Base-by-base conservation (phyloP, 2,329 filamentous ascomycete genomes). In the Zalaria sp. region DNA sequence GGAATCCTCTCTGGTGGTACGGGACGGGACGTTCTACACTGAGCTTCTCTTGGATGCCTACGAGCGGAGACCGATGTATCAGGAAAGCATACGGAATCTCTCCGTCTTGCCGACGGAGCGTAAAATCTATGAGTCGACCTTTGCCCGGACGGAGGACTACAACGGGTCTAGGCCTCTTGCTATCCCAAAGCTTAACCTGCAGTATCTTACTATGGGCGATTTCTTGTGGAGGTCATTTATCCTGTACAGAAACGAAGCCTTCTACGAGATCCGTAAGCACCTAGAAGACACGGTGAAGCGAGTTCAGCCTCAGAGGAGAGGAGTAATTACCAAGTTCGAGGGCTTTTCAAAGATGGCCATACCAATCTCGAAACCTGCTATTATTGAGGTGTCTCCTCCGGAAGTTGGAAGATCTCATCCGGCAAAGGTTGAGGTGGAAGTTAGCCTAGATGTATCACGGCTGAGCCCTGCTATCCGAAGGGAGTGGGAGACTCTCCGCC, bases 221-320 rank as follows among this genome's bases (percentile, higher is more conserved):
- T 98, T 98, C 53, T 65, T 98, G n/a, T 98, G 88, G 87, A 77
- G 93, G 47, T 87, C 89, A 0, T 81, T 96, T 53, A 72, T 93
- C 9, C 68, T 98, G 5, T 91, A 94, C 57, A 79, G 89, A 34
- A 83, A 81, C 44, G 91, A 98, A 60, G 76, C 89, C 0, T 95
- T 96, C 58, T 96, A 93, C 58, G 84, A 86, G 46, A 89, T 98
- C 45, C 78, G 87, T 37, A 89, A 87, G 54, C 86, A 98, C 57
- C 78, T 98, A 43, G 86, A 94, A 57, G 76, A 84, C 38, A 78
- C 82, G 5, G 58, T 96, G 39, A 83, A 83, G 54, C 79, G 86
- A 37, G 65, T 98, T 45, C 77, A 81, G 49, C 88, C 89, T 2
- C 76, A 79, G 49, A 56, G 66, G 25, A 72, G 70, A 44, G 82